Conservation (phyloP, 2,329 filamentous ascomycete species). For the Cryphonectria japonica region DNA sequence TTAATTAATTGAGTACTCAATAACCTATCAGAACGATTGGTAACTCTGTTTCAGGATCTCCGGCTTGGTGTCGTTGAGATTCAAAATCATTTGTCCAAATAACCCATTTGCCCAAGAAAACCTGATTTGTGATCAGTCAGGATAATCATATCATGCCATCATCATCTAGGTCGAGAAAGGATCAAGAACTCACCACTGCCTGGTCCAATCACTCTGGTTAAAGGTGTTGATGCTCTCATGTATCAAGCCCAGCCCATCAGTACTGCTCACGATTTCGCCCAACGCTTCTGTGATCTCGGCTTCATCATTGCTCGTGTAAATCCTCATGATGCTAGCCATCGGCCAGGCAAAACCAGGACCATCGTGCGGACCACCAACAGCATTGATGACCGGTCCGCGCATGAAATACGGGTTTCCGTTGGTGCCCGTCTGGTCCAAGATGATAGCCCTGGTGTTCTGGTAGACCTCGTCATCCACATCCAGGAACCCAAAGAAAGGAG, state of each 20-base stretch:
- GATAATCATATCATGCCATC: neutral
- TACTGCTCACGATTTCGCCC: slow-evolving; percentile 66
- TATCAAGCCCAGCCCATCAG: slow-evolving; percentile 73
- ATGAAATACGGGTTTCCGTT: slow-evolving; percentile 74
- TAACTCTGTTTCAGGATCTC: slow-evolving; percentile 47
- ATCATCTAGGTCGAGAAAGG: neutral
- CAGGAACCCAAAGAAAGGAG: slow-evolving; percentile 65
- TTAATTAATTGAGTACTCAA: neutral
- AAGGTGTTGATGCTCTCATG: slow-evolving; percentile 80
- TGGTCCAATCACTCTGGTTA: slow-evolving; percentile 49
- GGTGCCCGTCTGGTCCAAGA: slow-evolving; percentile 52
- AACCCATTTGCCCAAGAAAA: slow-evolving; percentile 91
- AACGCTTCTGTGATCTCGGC: slow-evolving; percentile 73
- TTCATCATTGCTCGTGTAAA: slow-evolving; percentile 77
- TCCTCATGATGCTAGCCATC: slow-evolving; percentile 80
- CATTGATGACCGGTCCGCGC: slow-evolving; percentile 55
- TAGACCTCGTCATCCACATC: slow-evolving; percentile 65
- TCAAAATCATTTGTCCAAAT: slow-evolving; percentile 81
- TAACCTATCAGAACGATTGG: slow-evolving; percentile 33
- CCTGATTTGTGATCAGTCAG: slow-evolving; percentile 53
- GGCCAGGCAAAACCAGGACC: slow-evolving; percentile 79
- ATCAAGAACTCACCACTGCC: slow-evolving; percentile 44
- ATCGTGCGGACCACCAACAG: slow-evolving; percentile 56
- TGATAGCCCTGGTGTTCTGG: slow-evolving; percentile 73
- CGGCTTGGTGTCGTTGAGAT: slow-evolving; percentile 73